Base-by-base conservation (phyloP, 192 early-diverging fungal species). In the Fimicolochytrium jonesii region DNA sequence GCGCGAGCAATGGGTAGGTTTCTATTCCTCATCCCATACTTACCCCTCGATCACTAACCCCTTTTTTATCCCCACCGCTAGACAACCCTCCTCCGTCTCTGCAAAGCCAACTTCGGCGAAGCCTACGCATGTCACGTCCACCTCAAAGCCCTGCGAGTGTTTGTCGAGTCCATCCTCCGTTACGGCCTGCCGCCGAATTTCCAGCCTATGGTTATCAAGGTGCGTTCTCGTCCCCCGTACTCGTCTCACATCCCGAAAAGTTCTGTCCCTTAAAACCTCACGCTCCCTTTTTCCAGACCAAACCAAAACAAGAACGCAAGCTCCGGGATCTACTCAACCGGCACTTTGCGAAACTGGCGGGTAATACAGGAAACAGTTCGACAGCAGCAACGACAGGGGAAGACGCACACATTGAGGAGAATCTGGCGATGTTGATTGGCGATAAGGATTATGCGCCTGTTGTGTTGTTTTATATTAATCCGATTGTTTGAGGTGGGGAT, bases 181-280 rank as follows among this genome's bases (percentile, higher is more conserved):
- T 97, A 99, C 68, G 97, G 97, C 22, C 79, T 98, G 15, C 94
- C 97, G 13, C 93, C 95, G 31, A 90, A 99, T 68, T 99, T 98
- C 64, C 83, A 85, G 49, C 73, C 79, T 7, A 83, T 88, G 49
- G 60, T 88, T 7, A 78, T 97, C 29, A 83, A 80, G 73, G 86
- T 87, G 72, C 35, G 35, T 25, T 28, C 22, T 20, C 18, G 17
- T 49, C 20, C 11, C 0, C 26, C 47, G 13, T 13, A 23, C 2
- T 26, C 47, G 11, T n/a, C 13, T 49, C 23, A 26, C 1, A 1
- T 49, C 26, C 20, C 41, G 15, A 20, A 42, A 42, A 42, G 41
- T 42, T 50, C 25, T 50, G 17, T 18, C 25, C 0, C 17, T 13
- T 28, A 13, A n/a, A 55, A 23, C 22, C 9, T 23, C 17, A 59